Evolutionary conservation across 1,284 basidiomycete species (phyloP), one percentile per base, ranked within the genome.

Genomic region (Naganishia sp.): DNA sequence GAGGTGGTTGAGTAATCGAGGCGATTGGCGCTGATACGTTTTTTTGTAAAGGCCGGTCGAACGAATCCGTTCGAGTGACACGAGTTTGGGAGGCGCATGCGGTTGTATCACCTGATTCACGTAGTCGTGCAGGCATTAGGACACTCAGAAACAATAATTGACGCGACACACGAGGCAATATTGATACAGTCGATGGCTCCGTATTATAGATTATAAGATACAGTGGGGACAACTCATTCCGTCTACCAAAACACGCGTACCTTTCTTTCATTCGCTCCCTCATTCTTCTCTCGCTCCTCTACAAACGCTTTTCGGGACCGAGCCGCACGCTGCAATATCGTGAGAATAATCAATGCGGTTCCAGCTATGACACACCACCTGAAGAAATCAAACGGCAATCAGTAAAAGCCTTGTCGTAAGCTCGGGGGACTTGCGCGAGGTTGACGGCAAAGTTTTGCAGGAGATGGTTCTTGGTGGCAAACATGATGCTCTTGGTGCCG

Each of bases 401-500:
- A 56, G 13, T 17, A 3, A 52, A 6, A 25, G 50, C 6, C 21
- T 25, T 18, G 50, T 41, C 23, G 42, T n/a, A 10, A 45, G 17
- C 35, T 43, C 13, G 28, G 39, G 61, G 32, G 32, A 66, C 72
- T 66, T 65, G 74, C 69, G 71, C 73, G 3, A 77, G 65, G 64
- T 74, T 75, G 50, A 77, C 76, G 6, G 72, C 67, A 58, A 76
- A 77, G 53, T 77, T 73, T 62, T 77, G 75, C 3, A 68, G 69
- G 5, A 76, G 65, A 66, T 77, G 76, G 62, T 76, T 73, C 69
- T 77, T 77, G 2, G 75, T 76, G 0, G 63, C 73, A 63, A 76
- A 75, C 56, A 75, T 74, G 62, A 74, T 72, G 35, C 65, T 68
- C 63, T 76, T 77, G 7, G 73, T 71, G 15, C 72, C 70, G 51